phyloP scores from a whole-genome alignment of 495 filamentous ascomycete genomes.

The Filosporella fistucella region DNA sequence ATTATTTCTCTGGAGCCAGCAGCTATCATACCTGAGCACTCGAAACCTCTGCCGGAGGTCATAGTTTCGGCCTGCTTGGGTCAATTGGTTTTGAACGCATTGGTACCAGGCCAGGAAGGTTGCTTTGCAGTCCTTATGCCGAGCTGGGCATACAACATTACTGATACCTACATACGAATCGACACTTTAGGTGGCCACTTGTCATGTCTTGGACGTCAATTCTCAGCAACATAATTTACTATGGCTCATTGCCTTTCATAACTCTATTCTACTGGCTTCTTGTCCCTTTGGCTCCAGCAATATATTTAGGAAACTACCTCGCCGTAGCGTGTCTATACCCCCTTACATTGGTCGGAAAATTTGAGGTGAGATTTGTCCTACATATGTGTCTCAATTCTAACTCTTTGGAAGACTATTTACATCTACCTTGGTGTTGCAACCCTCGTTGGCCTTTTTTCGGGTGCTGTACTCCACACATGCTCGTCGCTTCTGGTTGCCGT shows the following conservation, averaged over 20 bases:
- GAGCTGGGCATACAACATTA: too few relatives aligned
- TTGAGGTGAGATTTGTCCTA: constrained; percentile 52
- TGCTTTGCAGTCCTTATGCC: too few relatives aligned
- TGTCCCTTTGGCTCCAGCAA: constrained; percentile 37
- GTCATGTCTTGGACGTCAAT: constrained; percentile 26
- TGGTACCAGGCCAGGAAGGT: too few relatives aligned
- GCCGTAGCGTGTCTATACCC: constrained; percentile 34
- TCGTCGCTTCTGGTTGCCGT: constrained; percentile 34
- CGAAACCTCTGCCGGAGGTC: too few relatives aligned
- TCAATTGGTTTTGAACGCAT: too few relatives aligned
- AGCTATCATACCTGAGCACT: too few relatives aligned
- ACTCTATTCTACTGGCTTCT: constrained; percentile 19
- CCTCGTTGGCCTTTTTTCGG: constrained; percentile 50
- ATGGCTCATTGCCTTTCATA: constrained; percentile 27
- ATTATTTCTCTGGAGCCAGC: too few relatives aligned
- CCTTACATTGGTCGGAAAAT: constrained; percentile 44
- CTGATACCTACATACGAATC: too few relatives aligned
- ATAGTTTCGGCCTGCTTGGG: too few relatives aligned
- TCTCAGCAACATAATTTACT: constrained; percentile 22
- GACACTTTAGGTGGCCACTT: constrained; percentile 2
- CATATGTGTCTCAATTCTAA: constrained; percentile 26
- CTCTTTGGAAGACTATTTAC: constrained; percentile 49
- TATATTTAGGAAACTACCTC: constrained; percentile 35
- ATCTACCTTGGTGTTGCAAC: constrained; percentile 58
- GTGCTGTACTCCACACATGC: constrained; percentile 41